Conservation (phyloP, 306 rosid species). For the Mucuna pruriens region DNA sequence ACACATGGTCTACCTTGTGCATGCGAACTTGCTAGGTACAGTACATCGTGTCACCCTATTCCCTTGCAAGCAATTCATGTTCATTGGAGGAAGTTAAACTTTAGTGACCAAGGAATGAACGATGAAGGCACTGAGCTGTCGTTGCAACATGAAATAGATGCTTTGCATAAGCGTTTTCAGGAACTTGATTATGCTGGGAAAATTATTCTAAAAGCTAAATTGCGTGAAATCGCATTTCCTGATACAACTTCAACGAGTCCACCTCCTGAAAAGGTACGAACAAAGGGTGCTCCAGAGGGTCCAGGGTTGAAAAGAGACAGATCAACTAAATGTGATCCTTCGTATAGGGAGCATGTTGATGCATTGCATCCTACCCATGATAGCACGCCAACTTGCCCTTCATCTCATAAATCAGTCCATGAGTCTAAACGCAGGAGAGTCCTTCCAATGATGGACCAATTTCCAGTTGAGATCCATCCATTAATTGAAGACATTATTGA, state of each 20-base stretch:
- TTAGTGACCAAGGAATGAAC: not conserved
- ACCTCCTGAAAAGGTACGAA: not conserved
- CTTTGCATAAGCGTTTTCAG: not conserved
- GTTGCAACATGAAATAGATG: not conserved
- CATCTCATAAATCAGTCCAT: not conserved
- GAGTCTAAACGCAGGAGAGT: not conserved
- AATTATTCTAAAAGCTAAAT: not conserved
- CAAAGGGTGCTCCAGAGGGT: not conserved
- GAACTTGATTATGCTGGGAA: not conserved
- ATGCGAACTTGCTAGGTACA: not conserved
- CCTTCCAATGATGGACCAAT: not conserved
- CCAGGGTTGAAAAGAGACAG: not conserved
- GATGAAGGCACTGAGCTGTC: not conserved
- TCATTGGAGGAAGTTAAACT: not conserved
- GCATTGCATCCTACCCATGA: not conserved
- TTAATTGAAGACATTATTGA: not conserved
- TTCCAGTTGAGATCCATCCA: not conserved
- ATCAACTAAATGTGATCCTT: not conserved
- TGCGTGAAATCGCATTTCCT: not conserved
- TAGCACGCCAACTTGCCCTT: not conserved
- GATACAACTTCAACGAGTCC: not conserved
- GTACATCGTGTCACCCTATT: not conserved
- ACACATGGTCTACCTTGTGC: conserved; percentile 3
- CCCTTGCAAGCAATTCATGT: not conserved
- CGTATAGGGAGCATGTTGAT: not conserved